Evolutionary conservation across 1,284 basidiomycete species (phyloP).

Genomic region (Ceratorhiza oryzae-sativae): DNA sequence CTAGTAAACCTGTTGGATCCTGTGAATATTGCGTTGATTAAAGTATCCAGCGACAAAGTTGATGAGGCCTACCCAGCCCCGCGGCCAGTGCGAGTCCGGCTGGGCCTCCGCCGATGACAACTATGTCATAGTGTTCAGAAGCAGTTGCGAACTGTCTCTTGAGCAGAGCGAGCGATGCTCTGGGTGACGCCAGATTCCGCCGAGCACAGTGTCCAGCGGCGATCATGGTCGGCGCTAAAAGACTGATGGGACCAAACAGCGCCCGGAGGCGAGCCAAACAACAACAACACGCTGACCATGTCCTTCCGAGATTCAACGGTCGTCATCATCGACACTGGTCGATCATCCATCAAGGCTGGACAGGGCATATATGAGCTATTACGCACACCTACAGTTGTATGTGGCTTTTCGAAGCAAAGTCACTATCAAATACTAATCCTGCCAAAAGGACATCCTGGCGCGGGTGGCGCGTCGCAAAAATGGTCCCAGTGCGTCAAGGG

Average conservation of each 20-base stretch:
- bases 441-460: conserved; percentile 67
- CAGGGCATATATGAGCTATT: conserved; percentile 83
- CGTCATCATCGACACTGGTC: conserved; percentile 79
- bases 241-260: background rate
- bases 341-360: conserved; percentile 75
- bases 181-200: background rate
- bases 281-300: conserved; percentile 43
- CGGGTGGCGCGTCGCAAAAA: conserved; percentile 73
- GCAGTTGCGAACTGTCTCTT: background rate
- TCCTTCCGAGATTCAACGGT: conserved; percentile 82
- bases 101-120: conserved; percentile 94
- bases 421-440: conserved; percentile 45
- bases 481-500: conserved; percentile 45
- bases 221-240: conserved; percentile 26
- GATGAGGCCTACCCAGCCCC: conserved; percentile 70
- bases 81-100: conserved; percentile 89
- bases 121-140: conserved; percentile 72
- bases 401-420: conserved; percentile 47
- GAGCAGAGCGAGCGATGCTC: background rate
- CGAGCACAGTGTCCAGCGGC: background rate
- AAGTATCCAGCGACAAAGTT: background rate
- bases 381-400: conserved; percentile 73
- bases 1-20: conserved; percentile 35
- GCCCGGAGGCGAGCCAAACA: conserved; percentile 7
- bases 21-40: background rate